Conservation (phyloP, 2,329 filamentous ascomycete genomes). For the Rutstroemia sp. region DNA sequence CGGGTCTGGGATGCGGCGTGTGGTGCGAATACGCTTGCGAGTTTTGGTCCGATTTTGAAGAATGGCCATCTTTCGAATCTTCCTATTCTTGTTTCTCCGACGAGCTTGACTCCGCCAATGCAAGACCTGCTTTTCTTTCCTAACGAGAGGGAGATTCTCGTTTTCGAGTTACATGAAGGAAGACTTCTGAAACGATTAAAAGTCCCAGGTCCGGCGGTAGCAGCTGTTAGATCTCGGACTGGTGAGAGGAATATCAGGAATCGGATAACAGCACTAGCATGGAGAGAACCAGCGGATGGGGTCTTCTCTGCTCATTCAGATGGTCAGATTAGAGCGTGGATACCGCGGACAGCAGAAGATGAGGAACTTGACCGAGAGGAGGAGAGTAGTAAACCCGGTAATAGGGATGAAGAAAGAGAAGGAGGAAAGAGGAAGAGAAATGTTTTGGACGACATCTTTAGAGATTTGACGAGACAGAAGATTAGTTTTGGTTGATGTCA, state of each 20-base stretch:
- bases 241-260: slow-evolving; percentile 53
- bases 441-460: slow-evolving; percentile 72
- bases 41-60: slow-evolving; percentile 75
- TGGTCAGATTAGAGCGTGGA: slow-evolving; percentile 77
- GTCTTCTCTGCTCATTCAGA: slow-evolving; percentile 81
- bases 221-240: slow-evolving; percentile 39
- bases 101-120: slow-evolving; percentile 44
- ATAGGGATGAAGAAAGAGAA: slow-evolving; percentile 39
- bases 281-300: slow-evolving; percentile 57
- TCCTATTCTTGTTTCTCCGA: slow-evolving; percentile 57
- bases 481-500: slow-evolving; percentile 49
- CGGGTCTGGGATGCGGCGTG: slow-evolving; percentile 79
- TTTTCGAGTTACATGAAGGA: slow-evolving; percentile 74
- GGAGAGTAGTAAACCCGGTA: slow-evolving; percentile 25
- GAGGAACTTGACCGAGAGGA: slow-evolving; percentile 43
- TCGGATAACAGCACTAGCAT: slow-evolving; percentile 67
- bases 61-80: slow-evolving; percentile 60
- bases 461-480: slow-evolving; percentile 64
- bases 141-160: slow-evolving; percentile 72
- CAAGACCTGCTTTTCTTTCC: slow-evolving; percentile 71
- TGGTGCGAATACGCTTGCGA: slow-evolving; percentile 80
- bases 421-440: slow-evolving; percentile 63
- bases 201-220: slow-evolving; percentile 49
- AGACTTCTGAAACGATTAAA: slow-evolving; percentile 63
- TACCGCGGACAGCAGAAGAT: slow-evolving; percentile 48